Base-by-base conservation (phyloP, 1,284 basidiomycete genomes). In the Naganishia sp. region DNA sequence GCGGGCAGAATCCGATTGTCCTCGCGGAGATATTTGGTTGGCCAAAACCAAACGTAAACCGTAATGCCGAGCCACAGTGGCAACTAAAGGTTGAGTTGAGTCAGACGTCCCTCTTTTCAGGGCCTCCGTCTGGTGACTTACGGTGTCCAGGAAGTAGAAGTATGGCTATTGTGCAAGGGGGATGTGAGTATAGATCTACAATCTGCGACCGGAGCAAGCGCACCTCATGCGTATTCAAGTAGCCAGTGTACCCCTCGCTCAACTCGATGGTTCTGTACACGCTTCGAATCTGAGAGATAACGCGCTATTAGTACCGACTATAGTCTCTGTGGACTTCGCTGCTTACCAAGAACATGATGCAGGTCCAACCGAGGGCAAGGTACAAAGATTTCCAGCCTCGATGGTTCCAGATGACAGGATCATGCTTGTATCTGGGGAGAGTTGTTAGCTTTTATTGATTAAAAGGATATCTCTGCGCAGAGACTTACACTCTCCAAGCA, bases 91-190 rank as follows among this genome's bases (percentile, higher is more conserved):
- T 23, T 21, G 50, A 50, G 21, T 52, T 41, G 54, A 42, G 35
- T 53, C 25, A 31, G 23, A 32, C 25, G 51, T 28, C 25, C 39
- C 9, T 23, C 42, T 18, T 11, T 23, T 21, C 15, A 23, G 6
- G 28, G n/a, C 18, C 25, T 23, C 3, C 10, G 28, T 28, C 28
- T 21, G 47, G 45, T 41, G 28, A 67, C 69, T 65, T 3, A 78
- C 71, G 1, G 87, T 87, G 74, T 90, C 88, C 41, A 89, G 80
- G 1, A 78, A 84, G 71, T 88, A 88, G 79, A 90, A 89, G 73
- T 83, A 85, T 1, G 58, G 58, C 58, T 61, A 32, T 28, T 6
- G 3, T 39, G 35, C 11, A 35, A 21, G 21, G 28, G 35, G 35
- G n/a, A 31, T 58, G 43, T 21, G 28, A 17, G 31, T 31, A 58